Conservation (phyloP, 2,329 filamentous ascomycete species). For the Aspergillus japonicus region DNA sequence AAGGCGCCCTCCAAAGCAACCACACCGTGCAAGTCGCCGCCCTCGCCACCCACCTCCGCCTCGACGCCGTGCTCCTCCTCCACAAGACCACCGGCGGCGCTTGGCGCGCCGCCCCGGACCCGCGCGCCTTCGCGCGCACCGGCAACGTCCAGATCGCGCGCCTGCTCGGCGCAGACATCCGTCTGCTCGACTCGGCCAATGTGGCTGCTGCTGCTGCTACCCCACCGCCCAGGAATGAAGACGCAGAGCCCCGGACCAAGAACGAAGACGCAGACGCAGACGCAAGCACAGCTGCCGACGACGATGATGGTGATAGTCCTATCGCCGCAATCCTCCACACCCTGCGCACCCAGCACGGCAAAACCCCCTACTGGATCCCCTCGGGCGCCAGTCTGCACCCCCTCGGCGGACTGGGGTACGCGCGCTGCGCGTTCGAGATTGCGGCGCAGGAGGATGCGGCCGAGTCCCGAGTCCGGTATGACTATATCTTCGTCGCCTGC, state of each 20-base stretch:
- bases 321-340: background rate
- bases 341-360: constrained; percentile 7
- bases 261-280: too few species aligned
- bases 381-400: constrained; percentile 36
- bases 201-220: background rate
- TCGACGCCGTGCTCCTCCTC: constrained; percentile 28
- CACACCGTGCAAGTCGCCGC: constrained; percentile 38
- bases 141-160: constrained; percentile 32
- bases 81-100: constrained; percentile 32
- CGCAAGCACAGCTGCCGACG: too few species aligned
- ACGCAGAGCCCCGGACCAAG: too few species aligned
- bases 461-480: background rate
- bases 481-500: constrained; percentile 36
- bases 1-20: constrained; percentile 39
- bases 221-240: too few species aligned
- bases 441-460: constrained; percentile 26
- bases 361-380: constrained; percentile 36
- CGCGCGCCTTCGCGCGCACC: constrained; percentile 19
- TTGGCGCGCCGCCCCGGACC: constrained; percentile 17
- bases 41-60: constrained; percentile 28
- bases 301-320: background rate
- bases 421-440: constrained; percentile 34
- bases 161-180: constrained; percentile 41
- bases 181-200: constrained; percentile 44
- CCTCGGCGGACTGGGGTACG: constrained; percentile 36